Evolutionary conservation across 2,329 filamentous ascomycete species (phyloP).

Genomic region (Neonectria faginata): DNA sequence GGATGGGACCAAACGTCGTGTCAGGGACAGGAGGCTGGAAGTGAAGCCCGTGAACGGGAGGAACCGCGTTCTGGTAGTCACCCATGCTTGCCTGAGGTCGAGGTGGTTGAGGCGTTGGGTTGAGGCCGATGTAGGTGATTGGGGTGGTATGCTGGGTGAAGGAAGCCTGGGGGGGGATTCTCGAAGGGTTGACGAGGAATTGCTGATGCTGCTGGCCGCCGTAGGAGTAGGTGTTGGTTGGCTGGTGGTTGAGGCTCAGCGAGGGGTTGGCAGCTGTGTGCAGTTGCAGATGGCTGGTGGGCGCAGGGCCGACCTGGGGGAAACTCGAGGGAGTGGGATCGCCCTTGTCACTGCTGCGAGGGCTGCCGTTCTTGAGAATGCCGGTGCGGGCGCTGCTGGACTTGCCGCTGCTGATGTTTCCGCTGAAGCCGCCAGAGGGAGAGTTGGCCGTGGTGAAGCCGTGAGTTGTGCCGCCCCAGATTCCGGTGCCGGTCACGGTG

Average conservation of each 20-base stretch:
- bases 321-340: slow-evolving; percentile 40
- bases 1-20: slow-evolving; percentile 66
- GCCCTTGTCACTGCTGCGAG: slow-evolving; percentile 18
- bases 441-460: slow-evolving; percentile 40
- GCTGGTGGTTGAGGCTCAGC: slow-evolving; percentile 48
- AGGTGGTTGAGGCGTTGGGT: slow-evolving; percentile 28
- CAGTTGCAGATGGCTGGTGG: slow-evolving; percentile 47
- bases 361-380: slow-evolving; percentile 21
- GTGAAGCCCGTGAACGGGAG: slow-evolving; percentile 58
- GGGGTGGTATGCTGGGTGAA: slow-evolving; percentile 23
- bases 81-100: slow-evolving; percentile 47
- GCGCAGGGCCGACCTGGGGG: slow-evolving; percentile 46
- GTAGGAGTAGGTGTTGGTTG: slow-evolving; percentile 37
- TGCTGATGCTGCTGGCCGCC: slow-evolving; percentile 22
- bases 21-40: slow-evolving; percentile 71
- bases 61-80: slow-evolving; percentile 58
- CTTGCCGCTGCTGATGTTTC: slow-evolving; percentile 16
- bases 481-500: slow-evolving; percentile 7
- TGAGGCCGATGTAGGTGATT: slow-evolving; percentile 46
- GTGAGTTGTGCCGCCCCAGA: slow-evolving; percentile 23
- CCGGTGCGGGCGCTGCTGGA: slow-evolving; percentile 22
- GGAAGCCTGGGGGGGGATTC: background rate
- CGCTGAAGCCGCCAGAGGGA: slow-evolving; percentile 42
- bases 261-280: slow-evolving; percentile 51
- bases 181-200: slow-evolving; percentile 11